Percentiles rank a stretch among this genome's conserved stretches.
Conservation (phyloP, 164 flowering plant genomes). For the Vitis rupestris region DNA sequence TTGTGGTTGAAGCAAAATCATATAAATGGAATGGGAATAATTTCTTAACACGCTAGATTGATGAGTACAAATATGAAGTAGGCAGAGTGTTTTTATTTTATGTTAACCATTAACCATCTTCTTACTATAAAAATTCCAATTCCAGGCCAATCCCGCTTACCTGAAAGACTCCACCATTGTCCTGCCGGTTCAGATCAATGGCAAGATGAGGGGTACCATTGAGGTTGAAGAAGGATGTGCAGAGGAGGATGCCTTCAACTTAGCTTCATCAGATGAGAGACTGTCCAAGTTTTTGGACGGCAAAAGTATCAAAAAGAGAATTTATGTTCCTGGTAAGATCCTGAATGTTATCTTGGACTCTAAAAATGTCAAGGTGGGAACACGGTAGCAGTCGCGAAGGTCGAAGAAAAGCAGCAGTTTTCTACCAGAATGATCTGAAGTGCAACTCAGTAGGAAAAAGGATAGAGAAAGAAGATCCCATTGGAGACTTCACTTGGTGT, state of each 20-base stretch:
- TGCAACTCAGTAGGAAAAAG: no score
- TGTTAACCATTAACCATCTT: not conserved
- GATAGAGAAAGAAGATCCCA: not conserved
- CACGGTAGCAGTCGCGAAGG: not conserved
- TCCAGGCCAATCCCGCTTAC: conserved; percentile 71
- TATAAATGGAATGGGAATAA: no score
- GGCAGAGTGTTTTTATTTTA: no score
- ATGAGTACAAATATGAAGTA: no score
- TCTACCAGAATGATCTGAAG: no score
- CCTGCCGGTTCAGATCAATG: conserved; percentile 94
- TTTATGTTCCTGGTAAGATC: conserved; percentile 90
- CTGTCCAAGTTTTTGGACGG: conserved; percentile 74
- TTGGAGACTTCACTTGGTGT: no score
- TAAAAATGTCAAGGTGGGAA: conserved; percentile 48
- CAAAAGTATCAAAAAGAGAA: conserved; percentile 57
- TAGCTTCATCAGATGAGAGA: conserved; percentile 68
- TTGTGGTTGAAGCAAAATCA: no score
- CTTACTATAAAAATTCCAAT: not conserved
- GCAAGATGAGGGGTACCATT: conserved; percentile 92
- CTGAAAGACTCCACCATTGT: conserved; percentile 66
- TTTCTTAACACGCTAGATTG: no score
- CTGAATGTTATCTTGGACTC: conserved; percentile 69
- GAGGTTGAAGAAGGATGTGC: conserved; percentile 69
- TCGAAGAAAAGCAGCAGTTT: no score
- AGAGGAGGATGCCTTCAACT: conserved; percentile 74